Base-by-base conservation (phyloP, 805 yeast genomes). In the Wickerhamomyces chambardii region DNA sequence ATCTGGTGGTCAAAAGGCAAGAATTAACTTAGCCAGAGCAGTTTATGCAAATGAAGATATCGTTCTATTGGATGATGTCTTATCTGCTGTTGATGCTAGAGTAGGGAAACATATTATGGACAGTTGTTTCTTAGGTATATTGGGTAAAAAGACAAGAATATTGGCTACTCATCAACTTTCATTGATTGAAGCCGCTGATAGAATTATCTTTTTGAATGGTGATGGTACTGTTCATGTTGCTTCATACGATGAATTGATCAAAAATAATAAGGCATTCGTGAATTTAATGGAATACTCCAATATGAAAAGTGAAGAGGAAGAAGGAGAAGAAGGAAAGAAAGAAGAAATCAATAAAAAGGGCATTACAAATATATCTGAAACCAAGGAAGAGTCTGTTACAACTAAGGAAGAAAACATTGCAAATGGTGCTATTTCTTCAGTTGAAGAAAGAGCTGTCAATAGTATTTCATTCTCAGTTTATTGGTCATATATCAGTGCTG, bases 1-100 rank as follows among this genome's bases (percentile, higher is more conserved):
- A 18, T 77, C 85, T 15, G 90, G 90, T 33, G 90, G 90, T 30
- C 90, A 81, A 48, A 81, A 82, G 59, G 86, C 87, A 0, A 65
- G 90, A 48, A 64, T 81, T 35, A 68, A 73, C 44, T 58, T 81
- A 39, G 89, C 89, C 6, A 65, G 89, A 51, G 78, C 87, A 1
- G 81, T 79, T 2, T 81, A 81, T 46, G 70, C 77, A 4, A 61
- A 74, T 22, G 68, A 66, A 16, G 82, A 78, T 39, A 75, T 79
- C n/a, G 58, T 77, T 15, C 51, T 81, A 36, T 55, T 81, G 34
- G 90, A 81, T 51, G 90, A 81, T 49, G 83, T 80, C 12, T 64
- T 81, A 33, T 71, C 80, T 55, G 89, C 90, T 11, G 89, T 81
- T 21, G 89, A 81, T 55, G 84, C 85, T 18, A 74, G 78, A 44